These are phyloP conservation scores for Heliamphora pulchella DNA, from an alignment of 179 eudicot species.

Conservation along the genomic window DNA sequence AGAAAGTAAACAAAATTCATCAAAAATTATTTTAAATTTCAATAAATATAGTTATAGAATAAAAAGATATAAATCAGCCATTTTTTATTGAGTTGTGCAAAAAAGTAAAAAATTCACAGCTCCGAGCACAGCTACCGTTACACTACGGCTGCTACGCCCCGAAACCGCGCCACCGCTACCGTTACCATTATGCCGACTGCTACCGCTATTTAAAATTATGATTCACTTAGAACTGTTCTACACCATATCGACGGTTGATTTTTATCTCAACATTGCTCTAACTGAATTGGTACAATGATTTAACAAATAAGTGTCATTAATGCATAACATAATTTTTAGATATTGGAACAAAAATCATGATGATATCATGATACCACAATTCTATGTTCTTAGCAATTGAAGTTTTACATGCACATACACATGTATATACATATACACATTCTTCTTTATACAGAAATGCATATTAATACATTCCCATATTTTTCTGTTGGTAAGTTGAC, in stretches of 20 bases:
- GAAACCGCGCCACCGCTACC: too few relatives aligned
- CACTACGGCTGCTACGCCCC: too few relatives aligned
- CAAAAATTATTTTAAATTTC: too few relatives aligned
- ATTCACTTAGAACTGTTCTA: neutral
- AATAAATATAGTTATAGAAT: too few relatives aligned
- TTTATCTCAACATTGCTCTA: neutral
- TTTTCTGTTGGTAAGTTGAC: slow-evolving; percentile 4
- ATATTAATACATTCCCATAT: neutral
- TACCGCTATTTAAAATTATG: too few relatives aligned
- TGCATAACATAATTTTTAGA: neutral
- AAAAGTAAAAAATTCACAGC: too few relatives aligned
- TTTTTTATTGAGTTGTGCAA: too few relatives aligned
- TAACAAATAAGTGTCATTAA: neutral
- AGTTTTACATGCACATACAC: neutral
- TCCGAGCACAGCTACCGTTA: too few relatives aligned
- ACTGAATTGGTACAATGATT: neutral
- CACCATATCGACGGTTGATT: neutral
- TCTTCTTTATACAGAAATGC: neutral
- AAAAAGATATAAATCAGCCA: too few relatives aligned
- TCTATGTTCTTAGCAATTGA: neutral
- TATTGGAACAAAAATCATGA: neutral
- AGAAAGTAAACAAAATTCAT: too few relatives aligned
- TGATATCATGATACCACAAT: neutral
- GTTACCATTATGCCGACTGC: too few relatives aligned
- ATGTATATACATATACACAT: neutral